These are phyloP conservation scores for Chloranthus sessilifolius DNA, from an alignment of 164 flowering plant genomes.

Conservation along the genomic window DNA sequence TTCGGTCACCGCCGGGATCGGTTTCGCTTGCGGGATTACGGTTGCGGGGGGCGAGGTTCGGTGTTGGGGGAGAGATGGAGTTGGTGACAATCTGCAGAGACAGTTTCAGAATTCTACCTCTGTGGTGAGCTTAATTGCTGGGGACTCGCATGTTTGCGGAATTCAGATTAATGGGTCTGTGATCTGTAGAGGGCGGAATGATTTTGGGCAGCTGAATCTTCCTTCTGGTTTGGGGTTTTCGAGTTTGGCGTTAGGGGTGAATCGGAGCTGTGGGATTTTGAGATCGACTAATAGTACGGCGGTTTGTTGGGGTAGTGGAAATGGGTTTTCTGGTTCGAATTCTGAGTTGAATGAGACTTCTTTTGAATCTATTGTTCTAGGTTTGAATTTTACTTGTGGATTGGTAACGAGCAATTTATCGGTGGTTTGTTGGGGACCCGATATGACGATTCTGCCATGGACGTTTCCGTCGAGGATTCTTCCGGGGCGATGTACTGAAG, in stretches of 20 bases:
- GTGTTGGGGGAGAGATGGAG: constrained; percentile 34
- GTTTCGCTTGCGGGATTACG: constrained; percentile 67
- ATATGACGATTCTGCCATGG: constrained; percentile 29
- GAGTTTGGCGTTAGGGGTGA: constrained; percentile 38
- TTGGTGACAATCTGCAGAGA: constrained; percentile 7
- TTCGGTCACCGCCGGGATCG: constrained; percentile 50
- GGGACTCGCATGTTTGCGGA: constrained; percentile 64
- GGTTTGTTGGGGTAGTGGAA: constrained; percentile 66
- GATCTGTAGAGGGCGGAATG: constrained; percentile 48
- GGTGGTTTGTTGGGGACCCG: constrained; percentile 66
- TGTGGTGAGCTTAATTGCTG: constrained; percentile 51
- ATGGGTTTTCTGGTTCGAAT: constrained; percentile 8
- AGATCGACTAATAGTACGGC: constrained; percentile 32
- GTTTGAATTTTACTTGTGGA: constrained; percentile 71
- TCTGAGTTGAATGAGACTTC: constrained; percentile 19
- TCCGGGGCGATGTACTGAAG: constrained; percentile 70
- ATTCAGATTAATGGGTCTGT: constrained; percentile 30
- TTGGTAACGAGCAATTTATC: constrained; percentile 49
- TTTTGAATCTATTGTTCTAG: constrained; percentile 56
- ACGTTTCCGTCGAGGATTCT: constrained; percentile 39
- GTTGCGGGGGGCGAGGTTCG: constrained; percentile 19
- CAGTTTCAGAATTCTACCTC: constrained; percentile 14
- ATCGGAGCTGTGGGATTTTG: constrained; percentile 43
- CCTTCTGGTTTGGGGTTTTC: constrained; percentile 26
- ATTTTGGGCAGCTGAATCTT: constrained; percentile 37